Evolutionary conservation across 805 yeast genomes (phyloP).

Genomic region (Candida ipomoeae): DNA sequence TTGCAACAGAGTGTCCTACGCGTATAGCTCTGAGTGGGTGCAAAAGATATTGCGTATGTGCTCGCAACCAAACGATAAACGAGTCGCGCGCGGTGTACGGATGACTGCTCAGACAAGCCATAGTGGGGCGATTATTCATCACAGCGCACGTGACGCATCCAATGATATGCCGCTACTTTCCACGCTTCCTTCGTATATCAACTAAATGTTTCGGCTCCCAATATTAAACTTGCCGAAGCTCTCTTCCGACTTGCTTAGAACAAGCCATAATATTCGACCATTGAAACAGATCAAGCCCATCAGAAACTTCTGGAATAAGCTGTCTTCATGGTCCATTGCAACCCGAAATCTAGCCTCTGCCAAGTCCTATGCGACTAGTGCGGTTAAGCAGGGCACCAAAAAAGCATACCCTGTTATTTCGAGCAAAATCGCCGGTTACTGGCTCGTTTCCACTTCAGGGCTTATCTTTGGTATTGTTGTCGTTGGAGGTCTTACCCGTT

Average conservation of each 20-base stretch:
- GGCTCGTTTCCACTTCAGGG: constrained; percentile 84
- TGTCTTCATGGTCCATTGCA: not conserved
- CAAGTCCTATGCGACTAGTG: not conserved
- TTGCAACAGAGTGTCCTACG: not conserved
- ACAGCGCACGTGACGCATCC: not conserved
- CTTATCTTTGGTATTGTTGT: constrained; percentile 92
- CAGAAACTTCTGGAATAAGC: not conserved
- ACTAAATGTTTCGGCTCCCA: constrained; percentile 1
- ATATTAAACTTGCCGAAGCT: not conserved
- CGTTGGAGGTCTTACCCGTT: constrained; percentile 92
- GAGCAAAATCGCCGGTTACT: constrained; percentile 60
- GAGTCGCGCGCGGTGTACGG: not conserved
- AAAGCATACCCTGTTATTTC: constrained; percentile 18
- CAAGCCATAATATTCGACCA: not conserved
- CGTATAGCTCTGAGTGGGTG: not conserved
- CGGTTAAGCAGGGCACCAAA: not conserved
- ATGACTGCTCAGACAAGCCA: not conserved
- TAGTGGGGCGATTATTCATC: not conserved
- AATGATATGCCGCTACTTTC: not conserved
- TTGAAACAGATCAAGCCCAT: not conserved
- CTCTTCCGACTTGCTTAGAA: not conserved
- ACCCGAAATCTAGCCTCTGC: not conserved
- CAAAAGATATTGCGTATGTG: not conserved
- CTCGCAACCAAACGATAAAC: not conserved
- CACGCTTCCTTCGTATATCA: not conserved